phyloP scores from a whole-genome alignment of 345 rosid species.

The Eucalyptus shirleyi region DNA sequence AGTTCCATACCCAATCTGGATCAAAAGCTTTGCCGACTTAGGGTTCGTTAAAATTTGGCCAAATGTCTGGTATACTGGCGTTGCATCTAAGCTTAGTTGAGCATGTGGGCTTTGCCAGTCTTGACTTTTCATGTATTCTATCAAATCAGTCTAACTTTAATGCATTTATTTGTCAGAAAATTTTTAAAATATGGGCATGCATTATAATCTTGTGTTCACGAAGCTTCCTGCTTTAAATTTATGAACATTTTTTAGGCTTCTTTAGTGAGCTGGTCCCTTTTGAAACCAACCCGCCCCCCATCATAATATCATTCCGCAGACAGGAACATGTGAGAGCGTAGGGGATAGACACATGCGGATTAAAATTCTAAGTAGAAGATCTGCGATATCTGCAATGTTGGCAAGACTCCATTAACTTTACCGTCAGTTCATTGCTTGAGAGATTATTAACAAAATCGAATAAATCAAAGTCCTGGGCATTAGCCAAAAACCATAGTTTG shows the following conservation, averaged over 20 bases:
- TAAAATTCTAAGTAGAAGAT: not conserved
- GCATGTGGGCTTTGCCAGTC: not conserved
- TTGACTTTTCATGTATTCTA: not conserved
- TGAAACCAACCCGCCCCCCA: not conserved
- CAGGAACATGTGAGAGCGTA: not conserved
- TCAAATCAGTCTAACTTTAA: not conserved
- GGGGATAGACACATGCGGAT: not conserved
- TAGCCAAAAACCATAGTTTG: not conserved
- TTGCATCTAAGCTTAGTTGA: not conserved
- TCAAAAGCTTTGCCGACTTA: not conserved
- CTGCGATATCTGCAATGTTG: not conserved
- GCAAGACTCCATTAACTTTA: not conserved
- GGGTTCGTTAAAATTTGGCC: not conserved
- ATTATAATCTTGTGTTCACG: not conserved
- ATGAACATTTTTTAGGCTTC: not conserved
- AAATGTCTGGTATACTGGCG: not conserved
- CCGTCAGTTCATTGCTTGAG: not conserved
- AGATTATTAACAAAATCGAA: not conserved
- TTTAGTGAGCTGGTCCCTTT: not conserved
- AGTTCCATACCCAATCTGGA: not conserved
- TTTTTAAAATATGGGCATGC: not conserved
- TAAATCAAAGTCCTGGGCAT: not conserved
- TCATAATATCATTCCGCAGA: not conserved
- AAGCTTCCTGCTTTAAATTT: not conserved
- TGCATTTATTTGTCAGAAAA: not conserved